These are phyloP conservation scores for Pulveroboletus frians DNA, from an alignment of 768 basidiomycete species.

Conservation along the genomic window DNA sequence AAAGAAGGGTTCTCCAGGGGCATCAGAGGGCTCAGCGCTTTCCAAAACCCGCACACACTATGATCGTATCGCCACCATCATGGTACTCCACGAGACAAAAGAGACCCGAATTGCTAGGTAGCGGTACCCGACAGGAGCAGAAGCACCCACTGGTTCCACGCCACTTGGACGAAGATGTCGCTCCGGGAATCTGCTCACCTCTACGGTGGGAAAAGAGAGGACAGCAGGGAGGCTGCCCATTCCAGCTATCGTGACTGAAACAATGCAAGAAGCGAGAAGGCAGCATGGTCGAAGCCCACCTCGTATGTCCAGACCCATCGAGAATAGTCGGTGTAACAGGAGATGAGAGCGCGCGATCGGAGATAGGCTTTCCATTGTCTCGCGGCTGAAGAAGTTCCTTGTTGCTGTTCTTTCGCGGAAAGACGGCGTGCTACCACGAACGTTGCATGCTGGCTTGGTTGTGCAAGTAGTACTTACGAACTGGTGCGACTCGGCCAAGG, in stretches of 20 bases:
- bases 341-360: slow-evolving; percentile 26
- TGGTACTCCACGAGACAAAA: slow-evolving; percentile 1
- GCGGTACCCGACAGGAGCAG: slow-evolving; percentile 18
- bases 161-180: slow-evolving; percentile 10
- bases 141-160: slow-evolving; percentile 16
- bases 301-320: slow-evolving; percentile 50
- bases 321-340: slow-evolving; percentile 49
- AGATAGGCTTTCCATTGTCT: slow-evolving; percentile 24
- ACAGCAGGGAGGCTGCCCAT: slow-evolving; percentile 16
- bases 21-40: neutral
- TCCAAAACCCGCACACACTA: slow-evolving; percentile 1
- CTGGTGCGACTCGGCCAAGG: slow-evolving; percentile 8
- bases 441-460: slow-evolving; percentile 1
- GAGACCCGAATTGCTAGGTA: slow-evolving; percentile 2
- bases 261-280: slow-evolving; percentile 7
- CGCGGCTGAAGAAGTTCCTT: neutral
- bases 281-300: slow-evolving; percentile 1
- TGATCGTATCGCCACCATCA: slow-evolving; percentile 11
- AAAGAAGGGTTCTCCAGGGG: neutral
- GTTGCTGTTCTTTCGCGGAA: slow-evolving; percentile 7
- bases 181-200: slow-evolving; percentile 13
- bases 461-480: neutral
- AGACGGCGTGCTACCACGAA: slow-evolving; percentile 3
- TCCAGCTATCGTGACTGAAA: slow-evolving; percentile 12
- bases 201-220: slow-evolving; percentile 7